Conservation (phyloP, 1,284 basidiomycete species). For the Neolentinus lepideus region DNA sequence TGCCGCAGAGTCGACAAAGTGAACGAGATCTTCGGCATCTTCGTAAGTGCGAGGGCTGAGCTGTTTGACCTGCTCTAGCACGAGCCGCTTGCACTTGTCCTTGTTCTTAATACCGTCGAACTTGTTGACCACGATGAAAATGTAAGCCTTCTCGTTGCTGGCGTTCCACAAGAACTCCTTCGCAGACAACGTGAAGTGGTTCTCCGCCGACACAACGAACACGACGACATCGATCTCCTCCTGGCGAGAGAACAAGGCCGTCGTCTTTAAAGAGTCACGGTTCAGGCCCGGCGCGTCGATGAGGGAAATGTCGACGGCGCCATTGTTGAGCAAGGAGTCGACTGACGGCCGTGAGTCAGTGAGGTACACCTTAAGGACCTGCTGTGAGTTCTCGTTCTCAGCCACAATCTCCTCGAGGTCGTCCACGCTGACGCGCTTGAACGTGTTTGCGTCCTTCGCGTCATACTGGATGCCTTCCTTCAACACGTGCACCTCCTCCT, state of each 20-base stretch:
- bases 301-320: slow-evolving; percentile 95
- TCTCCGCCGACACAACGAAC: slow-evolving; percentile 97
- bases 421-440: slow-evolving; percentile 56
- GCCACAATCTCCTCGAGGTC: slow-evolving; percentile 80
- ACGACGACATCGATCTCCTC: slow-evolving; percentile 99
- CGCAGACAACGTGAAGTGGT: slow-evolving; percentile 96
- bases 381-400: slow-evolving; percentile 70
- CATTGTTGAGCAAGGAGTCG: slow-evolving; percentile 90
- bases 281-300: slow-evolving; percentile 99
- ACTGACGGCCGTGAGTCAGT: slow-evolving; percentile 66
- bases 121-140: slow-evolving; percentile 99
- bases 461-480: slow-evolving; percentile 71
- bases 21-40: slow-evolving; percentile 90
- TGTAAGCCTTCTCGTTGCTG: slow-evolving; percentile 94
- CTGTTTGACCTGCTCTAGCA: slow-evolving; percentile 92
- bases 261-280: slow-evolving; percentile 93
- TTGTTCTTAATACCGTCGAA: slow-evolving; percentile 96
- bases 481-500: slow-evolving; percentile 80
- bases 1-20: slow-evolving; percentile 92
- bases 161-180: slow-evolving; percentile 94
- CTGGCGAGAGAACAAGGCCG: slow-evolving; percentile 92
- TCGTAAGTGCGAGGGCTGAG: slow-evolving; percentile 90
- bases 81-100: slow-evolving; percentile 83
- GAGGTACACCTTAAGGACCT: slow-evolving; percentile 81
- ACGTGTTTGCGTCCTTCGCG: slow-evolving; percentile 70